Conservation (phyloP, 2,329 filamentous ascomycete species). For the Leptographium wingfieldii region DNA sequence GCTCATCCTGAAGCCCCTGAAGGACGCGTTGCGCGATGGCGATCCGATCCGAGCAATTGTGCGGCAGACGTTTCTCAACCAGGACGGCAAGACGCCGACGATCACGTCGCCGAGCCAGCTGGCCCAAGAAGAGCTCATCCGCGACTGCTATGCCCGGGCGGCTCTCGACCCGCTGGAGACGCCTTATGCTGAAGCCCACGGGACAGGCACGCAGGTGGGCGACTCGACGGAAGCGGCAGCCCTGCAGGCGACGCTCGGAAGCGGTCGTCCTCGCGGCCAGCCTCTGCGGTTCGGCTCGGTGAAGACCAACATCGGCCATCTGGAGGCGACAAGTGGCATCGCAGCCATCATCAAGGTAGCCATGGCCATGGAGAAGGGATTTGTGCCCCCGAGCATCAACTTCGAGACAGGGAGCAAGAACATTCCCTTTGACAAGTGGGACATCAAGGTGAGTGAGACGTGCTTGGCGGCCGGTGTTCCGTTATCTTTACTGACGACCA, state of each 20-base stretch:
- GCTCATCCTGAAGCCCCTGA: conserved; percentile 30
- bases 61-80: conserved; percentile 11
- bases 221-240: conserved; percentile 23
- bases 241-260: conserved; percentile 20
- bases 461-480: background rate
- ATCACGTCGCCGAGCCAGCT: conserved; percentile 14
- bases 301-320: conserved; percentile 31
- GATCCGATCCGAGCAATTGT: conserved; percentile 21
- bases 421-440: conserved; percentile 30
- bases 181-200: conserved; percentile 28
- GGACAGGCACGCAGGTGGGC: conserved; percentile 20
- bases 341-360: conserved; percentile 29
- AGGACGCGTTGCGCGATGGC: conserved; percentile 23
- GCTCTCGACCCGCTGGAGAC: conserved; percentile 9
- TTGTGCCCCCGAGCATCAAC: conserved; percentile 24
- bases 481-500: background rate
- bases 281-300: conserved; percentile 20
- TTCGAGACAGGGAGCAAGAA: conserved; percentile 31
- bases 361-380: conserved; percentile 24
- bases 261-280: background rate
- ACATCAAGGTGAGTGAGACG: conserved; percentile 9
- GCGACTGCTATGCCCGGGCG: conserved; percentile 7
- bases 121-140: conserved; percentile 14
- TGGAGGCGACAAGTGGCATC: conserved; percentile 32
- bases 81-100: conserved; percentile 9